Conservation (phyloP, 1,139 yeast species). For the Taphrina confusa region DNA sequence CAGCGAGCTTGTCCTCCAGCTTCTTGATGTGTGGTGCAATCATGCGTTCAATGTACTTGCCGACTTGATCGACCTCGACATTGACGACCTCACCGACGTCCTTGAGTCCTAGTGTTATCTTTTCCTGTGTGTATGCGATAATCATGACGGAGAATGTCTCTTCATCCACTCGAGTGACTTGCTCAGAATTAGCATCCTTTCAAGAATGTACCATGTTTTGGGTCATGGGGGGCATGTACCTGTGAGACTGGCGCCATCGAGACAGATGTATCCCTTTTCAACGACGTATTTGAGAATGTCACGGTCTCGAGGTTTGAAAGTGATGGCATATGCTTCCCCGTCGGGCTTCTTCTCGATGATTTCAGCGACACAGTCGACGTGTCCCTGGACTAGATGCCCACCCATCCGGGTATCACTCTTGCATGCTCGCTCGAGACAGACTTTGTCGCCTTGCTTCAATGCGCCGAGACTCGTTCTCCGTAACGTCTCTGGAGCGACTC, state of each 20-base stretch:
- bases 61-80: constrained; percentile 91
- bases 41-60: constrained; percentile 87
- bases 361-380: constrained; percentile 83
- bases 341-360: constrained; percentile 61
- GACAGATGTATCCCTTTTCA: constrained; percentile 69
- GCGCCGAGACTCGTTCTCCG: constrained; percentile 74
- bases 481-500: constrained; percentile 89
- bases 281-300: constrained; percentile 51
- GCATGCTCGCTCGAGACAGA: constrained; percentile 90
- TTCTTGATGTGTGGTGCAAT: constrained; percentile 59
- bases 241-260: constrained; percentile 94
- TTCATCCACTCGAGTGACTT: constrained; percentile 54
- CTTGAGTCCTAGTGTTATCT: constrained; percentile 66
- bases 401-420: constrained; percentile 81
- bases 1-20: constrained; percentile 24
- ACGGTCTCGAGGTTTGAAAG: constrained; percentile 68
- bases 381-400: constrained; percentile 97
- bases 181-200: neutral
- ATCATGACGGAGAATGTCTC: constrained; percentile 77
- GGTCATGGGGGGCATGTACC: constrained; percentile 55
- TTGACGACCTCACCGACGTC: constrained; percentile 67
- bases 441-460: constrained; percentile 59
- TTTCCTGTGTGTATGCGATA: constrained; percentile 85
- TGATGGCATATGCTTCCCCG: constrained; percentile 75
- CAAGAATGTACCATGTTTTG: too few species aligned